phyloP scores from a whole-genome alignment of 371 early-diverging fungal species.

The Gilbertella persicaria region DNA sequence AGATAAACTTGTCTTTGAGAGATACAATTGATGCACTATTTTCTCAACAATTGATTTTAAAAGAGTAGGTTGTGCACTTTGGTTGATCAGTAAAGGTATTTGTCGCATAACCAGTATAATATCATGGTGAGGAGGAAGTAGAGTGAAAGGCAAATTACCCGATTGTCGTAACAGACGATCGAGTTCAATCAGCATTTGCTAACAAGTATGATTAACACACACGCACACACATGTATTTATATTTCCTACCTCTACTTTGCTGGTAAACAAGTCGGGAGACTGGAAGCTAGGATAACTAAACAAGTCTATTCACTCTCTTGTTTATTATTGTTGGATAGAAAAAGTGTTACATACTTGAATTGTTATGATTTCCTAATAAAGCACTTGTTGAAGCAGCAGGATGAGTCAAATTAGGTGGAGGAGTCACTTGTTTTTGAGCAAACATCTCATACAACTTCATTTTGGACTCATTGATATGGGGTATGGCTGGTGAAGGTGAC shows the following conservation, averaged over 20 bases:
- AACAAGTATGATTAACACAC: not conserved
- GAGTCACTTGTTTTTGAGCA: slow-evolving; percentile 24
- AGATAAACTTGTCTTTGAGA: slow-evolving; percentile 68
- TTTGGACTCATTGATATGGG: slow-evolving; percentile 15
- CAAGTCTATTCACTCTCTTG: too few species aligned
- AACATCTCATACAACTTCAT: slow-evolving; percentile 34
- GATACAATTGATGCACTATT: slow-evolving; percentile 79
- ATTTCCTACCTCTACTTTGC: slow-evolving; percentile 23
- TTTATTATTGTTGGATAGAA: not conserved
- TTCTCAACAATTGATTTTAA: slow-evolving; percentile 83
- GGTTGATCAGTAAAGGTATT: slow-evolving; percentile 67
- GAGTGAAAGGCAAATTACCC: slow-evolving; percentile 58
- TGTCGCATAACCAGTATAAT: slow-evolving; percentile 74
- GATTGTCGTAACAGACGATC: slow-evolving; percentile 71
- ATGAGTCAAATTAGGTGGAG: slow-evolving; percentile 19
- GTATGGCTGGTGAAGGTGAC: slow-evolving; percentile 19
- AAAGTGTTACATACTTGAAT: not conserved
- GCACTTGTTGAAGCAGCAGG: slow-evolving; percentile 3
- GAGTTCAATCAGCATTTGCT: slow-evolving; percentile 72
- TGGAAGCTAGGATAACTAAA: slow-evolving; percentile 13
- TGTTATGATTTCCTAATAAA: not conserved
- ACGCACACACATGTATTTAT: not conserved
- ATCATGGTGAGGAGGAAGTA: slow-evolving; percentile 81
- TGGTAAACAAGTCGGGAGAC: slow-evolving; percentile 14
- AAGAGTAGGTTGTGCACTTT: slow-evolving; percentile 55